Base-by-base conservation (phyloP, 139 green algal species). In the Medakamo hakoo region DNA sequence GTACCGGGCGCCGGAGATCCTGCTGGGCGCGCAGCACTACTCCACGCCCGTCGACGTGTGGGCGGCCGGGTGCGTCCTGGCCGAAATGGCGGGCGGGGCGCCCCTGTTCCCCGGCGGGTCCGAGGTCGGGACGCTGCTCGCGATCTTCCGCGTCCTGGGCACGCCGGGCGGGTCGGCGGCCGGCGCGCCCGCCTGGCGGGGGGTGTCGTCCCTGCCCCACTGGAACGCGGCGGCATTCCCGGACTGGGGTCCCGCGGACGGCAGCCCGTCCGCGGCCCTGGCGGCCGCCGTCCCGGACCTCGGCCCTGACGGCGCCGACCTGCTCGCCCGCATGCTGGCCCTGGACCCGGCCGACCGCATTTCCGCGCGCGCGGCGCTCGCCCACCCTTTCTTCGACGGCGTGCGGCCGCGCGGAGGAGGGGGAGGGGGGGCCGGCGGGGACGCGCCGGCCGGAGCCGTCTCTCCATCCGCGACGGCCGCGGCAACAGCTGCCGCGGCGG, bases 61-160 rank as follows among this genome's bases (percentile, higher is more conserved):
- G 88, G 81, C 69, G n/a, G 52, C 88, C 9, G 90, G 90, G 20
- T 94, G 86, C 75, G 94, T 97, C 77, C 88, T 95, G 81, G 91
- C 72, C 4, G 90, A 55, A 55, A 30, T 27, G 19, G 30, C 64
- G 72, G 25, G 40, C 27, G 69, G 74, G 30, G 63, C 73, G 63
- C 65, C 81, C 25, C 68, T 94, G 52, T 86, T 94, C 23, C 31
- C 52, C 0, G 84, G 81, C 27, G 81, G 86, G 63, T 67, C 57
- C 24, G 87, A 96, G 71, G 70, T 93, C 2, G 82, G 86, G 30
- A 80, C 88, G 77, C 68, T 96, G 2, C 66, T 83, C 49, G 79
- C 80, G 66, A 90, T 92, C 58, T 82, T 84, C n/a, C 30, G 70
- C 20, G 65, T 88, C 25, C 69, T 94, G 31, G 88, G 88, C 55